phyloP scores from a whole-genome alignment of 176 grass and related monocot species.

The Elymus sibiricus region DNA sequence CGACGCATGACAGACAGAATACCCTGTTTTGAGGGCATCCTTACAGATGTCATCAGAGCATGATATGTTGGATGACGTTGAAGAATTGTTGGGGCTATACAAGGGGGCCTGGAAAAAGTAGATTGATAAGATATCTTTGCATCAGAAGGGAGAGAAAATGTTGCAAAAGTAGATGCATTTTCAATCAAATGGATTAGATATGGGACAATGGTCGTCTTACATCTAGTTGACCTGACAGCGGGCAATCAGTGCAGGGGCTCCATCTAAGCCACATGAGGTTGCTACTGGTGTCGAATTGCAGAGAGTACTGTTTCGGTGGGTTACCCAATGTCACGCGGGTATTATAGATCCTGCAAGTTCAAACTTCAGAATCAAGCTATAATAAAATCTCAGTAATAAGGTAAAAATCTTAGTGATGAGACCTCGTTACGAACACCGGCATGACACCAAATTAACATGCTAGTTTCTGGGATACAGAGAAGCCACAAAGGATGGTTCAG shows the following conservation, averaged over 20 bases:
- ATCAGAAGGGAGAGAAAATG: not conserved
- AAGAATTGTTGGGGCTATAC: slow-evolving; percentile 64
- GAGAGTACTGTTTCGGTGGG: not conserved
- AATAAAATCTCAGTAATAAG: too few species aligned
- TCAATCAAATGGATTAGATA: not conserved
- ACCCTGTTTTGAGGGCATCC: slow-evolving; percentile 57
- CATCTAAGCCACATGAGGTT: not conserved
- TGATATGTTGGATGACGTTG: slow-evolving; percentile 53
- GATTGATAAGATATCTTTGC: not conserved
- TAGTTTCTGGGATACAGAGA: too few species aligned
- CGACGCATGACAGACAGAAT: slow-evolving; percentile 58
- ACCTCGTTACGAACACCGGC: too few species aligned
- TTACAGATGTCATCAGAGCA: slow-evolving; percentile 73
- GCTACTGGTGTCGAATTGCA: not conserved
- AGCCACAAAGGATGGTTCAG: too few species aligned
- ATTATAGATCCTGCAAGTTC: not conserved
- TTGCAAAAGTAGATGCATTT: not conserved
- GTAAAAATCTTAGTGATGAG: too few species aligned
- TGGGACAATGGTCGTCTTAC: not conserved
- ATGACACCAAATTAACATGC: too few species aligned
- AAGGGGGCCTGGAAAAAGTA: slow-evolving; percentile 49
- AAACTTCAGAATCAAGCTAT: not conserved
- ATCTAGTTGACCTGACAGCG: not conserved
- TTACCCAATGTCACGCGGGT: not conserved
- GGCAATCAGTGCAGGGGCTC: not conserved